phyloP scores from a whole-genome alignment of 192 early-diverging fungal species.

The Linnemannia exigua region DNA sequence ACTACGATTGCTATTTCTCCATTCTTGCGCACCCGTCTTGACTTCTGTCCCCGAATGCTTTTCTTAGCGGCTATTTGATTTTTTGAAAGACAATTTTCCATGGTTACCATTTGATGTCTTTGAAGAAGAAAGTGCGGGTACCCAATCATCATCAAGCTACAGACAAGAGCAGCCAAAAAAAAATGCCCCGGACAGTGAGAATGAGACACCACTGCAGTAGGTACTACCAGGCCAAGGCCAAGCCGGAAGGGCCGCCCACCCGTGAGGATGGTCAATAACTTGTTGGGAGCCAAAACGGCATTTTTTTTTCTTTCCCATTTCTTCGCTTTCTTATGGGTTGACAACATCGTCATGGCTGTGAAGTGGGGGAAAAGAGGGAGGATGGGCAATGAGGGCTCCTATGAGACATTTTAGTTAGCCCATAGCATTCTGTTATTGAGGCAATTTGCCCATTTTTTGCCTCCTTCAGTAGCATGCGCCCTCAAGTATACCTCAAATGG shows the following conservation, averaged over 20 bases:
- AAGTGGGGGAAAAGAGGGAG: background rate
- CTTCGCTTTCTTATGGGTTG: background rate
- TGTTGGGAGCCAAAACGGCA: background rate
- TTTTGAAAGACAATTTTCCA: background rate
- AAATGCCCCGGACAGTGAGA: background rate
- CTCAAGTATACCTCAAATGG: slow-evolving; percentile 2
- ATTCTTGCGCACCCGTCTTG: background rate
- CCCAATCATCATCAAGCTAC: background rate
- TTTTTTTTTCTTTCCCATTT: background rate
- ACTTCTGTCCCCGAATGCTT: background rate
- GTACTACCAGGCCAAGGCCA: no score
- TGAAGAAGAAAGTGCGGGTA: background rate
- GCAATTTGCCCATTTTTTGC: background rate
- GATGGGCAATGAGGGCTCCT: background rate
- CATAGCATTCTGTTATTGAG: background rate
- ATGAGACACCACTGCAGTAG: background rate
- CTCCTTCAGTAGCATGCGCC: background rate
- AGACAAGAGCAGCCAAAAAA: background rate
- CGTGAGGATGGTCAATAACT: background rate
- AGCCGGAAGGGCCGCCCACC: background rate
- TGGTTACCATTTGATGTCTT: background rate
- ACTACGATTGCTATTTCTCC: background rate
- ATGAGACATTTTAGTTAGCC: slow-evolving; percentile 7
- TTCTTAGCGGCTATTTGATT: background rate
- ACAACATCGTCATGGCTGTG: background rate